phyloP scores from a whole-genome alignment of 495 filamentous ascomycete species.

The Endocarpon pusillum region DNA sequence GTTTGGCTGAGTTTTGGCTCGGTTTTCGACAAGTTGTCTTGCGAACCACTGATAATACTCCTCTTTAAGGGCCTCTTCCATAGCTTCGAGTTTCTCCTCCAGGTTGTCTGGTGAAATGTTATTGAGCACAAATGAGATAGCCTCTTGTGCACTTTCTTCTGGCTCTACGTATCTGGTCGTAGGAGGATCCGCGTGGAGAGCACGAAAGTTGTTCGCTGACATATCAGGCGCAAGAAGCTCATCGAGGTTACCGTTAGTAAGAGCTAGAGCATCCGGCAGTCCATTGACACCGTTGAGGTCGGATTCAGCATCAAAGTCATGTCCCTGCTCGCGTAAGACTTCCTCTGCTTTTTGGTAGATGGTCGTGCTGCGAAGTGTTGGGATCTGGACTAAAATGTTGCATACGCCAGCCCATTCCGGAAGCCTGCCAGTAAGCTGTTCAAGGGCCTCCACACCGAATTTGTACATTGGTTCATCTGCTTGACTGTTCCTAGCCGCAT shows the following conservation, averaged over 20 bases:
- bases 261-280: constrained; percentile 3
- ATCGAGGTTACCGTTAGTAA: constrained; percentile 52
- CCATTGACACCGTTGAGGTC: constrained; percentile 24
- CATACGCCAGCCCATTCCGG: constrained; percentile 87
- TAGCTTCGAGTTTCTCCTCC: constrained; percentile 58
- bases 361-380: constrained; percentile 65
- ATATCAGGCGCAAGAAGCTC: constrained; percentile 36
- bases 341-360: constrained; percentile 69
- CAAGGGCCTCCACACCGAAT: constrained; percentile 90
- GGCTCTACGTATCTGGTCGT: constrained; percentile 52
- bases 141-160: constrained; percentile 68
- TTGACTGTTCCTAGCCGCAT: constrained; percentile 57
- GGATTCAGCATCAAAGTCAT: constrained; percentile 14
- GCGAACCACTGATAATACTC: constrained; percentile 93
- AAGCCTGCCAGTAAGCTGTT: constrained; percentile 69
- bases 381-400: constrained; percentile 60
- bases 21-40: constrained; percentile 84
- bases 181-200: constrained; percentile 56
- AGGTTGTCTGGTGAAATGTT: constrained; percentile 85
- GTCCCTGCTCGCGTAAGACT: constrained; percentile 47
- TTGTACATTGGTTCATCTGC: constrained; percentile 96
- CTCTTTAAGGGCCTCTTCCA: constrained; percentile 59
- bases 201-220: constrained; percentile 43
- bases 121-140: constrained; percentile 89
- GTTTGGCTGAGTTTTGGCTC: constrained; percentile 91